Conservation (phyloP, 768 basidiomycete genomes). For the Auricularia sp. region DNA sequence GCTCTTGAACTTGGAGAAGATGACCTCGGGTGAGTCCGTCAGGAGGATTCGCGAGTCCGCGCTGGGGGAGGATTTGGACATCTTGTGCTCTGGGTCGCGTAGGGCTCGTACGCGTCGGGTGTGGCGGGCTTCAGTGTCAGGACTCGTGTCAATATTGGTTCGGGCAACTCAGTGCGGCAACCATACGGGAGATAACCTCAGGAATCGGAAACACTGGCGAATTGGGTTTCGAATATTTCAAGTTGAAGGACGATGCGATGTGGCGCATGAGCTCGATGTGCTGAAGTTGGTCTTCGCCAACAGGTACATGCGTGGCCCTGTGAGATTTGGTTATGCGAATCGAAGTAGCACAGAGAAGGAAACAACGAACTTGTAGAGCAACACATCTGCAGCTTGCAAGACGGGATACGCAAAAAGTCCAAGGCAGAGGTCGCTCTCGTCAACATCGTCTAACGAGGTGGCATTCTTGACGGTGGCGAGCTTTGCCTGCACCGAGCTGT, state of each 20-base stretch:
- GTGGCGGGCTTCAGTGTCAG: slow-evolving; percentile 38
- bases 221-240: slow-evolving; percentile 37
- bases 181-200: slow-evolving; percentile 60
- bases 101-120: slow-evolving; percentile 69
- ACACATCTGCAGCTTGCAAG: slow-evolving; percentile 86
- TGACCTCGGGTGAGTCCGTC: slow-evolving; percentile 57
- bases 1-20: slow-evolving; percentile 59
- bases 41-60: slow-evolving; percentile 74
- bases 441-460: slow-evolving; percentile 62
- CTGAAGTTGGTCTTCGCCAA: slow-evolving; percentile 93
- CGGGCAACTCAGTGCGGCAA: neutral
- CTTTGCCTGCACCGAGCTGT: slow-evolving; percentile 44
- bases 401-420: slow-evolving; percentile 91
- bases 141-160: neutral
- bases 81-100: slow-evolving; percentile 75
- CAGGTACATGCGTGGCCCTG: slow-evolving; percentile 88
- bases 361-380: slow-evolving; percentile 61
- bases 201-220: slow-evolving; percentile 62
- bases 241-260: slow-evolving; percentile 75
- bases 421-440: slow-evolving; percentile 71
- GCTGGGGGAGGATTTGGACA: slow-evolving; percentile 90
- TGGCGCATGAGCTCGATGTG: slow-evolving; percentile 86
- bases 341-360: neutral
- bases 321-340: too few relatives aligned
- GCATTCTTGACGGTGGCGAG: slow-evolving; percentile 67